Percentiles rank a stretch among this genome's conserved stretches.
phyloP scores from a whole-genome alignment of 108 stramenopile species.

The Cyclotella baltica region DNA sequence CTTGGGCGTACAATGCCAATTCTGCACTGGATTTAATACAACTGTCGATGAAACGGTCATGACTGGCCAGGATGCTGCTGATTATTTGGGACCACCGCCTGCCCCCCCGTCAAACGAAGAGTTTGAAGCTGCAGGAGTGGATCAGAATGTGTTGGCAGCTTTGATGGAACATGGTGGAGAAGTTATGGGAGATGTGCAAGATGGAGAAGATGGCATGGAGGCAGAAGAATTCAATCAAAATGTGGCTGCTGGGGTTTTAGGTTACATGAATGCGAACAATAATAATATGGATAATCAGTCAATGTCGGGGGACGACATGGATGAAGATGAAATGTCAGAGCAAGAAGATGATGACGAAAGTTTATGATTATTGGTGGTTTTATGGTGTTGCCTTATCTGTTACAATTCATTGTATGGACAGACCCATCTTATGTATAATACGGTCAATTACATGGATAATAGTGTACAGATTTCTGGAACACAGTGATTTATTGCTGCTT shows the following conservation, averaged over 20 bases:
- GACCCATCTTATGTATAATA: not conserved
- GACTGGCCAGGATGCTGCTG: constrained; percentile 78
- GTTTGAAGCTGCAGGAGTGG: constrained; percentile 21
- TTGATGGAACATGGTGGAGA: constrained; percentile 36
- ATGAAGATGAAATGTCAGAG: constrained; percentile 25
- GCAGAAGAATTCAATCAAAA: constrained; percentile 30
- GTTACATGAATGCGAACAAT: constrained; percentile 26
- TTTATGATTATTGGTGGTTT: not conserved
- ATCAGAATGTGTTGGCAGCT: constrained; percentile 41
- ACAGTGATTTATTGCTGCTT: too few species aligned
- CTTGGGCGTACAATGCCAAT: constrained; percentile 76
- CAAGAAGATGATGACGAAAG: constrained; percentile 12
- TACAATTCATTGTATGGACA: not conserved
- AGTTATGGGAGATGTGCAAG: constrained; percentile 6
- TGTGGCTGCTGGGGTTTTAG: constrained; percentile 40
- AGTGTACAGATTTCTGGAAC: too few species aligned
- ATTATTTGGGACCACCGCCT: constrained; percentile 62
- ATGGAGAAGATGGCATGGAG: constrained; percentile 32
- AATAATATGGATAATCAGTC: not conserved
- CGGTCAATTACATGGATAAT: too few species aligned
- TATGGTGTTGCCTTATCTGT: not conserved
- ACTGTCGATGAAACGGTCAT: constrained; percentile 76
- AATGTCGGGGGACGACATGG: constrained; percentile 24
- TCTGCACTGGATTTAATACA: constrained; percentile 84
- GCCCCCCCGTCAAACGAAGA: constrained; percentile 23